These are phyloP conservation scores for Platanthera guangdongensis DNA, from an alignment of 106 monocot genomes.

Conservation along the genomic window DNA sequence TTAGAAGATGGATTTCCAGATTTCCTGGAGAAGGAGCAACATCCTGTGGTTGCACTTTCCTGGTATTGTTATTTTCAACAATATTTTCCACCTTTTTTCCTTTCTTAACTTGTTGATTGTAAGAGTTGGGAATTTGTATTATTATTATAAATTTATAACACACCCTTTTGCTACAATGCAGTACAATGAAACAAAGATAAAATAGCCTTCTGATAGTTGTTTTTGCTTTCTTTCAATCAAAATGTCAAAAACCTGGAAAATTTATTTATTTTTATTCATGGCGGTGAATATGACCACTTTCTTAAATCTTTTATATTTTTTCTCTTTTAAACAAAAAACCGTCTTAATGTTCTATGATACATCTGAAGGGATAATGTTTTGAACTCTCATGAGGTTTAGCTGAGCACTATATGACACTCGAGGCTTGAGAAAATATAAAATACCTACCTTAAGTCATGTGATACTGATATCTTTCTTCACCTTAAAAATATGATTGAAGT, in stretches of 20 bases:
- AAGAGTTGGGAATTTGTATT: no score
- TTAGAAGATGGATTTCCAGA: constrained; percentile 39
- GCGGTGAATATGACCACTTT: background rate
- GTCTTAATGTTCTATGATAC: background rate
- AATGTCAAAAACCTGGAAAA: background rate
- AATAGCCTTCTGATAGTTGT: background rate
- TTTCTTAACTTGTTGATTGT: no score
- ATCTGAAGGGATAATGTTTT: background rate
- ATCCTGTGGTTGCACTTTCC: constrained; percentile 75
- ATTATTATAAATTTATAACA: no score
- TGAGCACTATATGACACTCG: no score
- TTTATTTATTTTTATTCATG: background rate
- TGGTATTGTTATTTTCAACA: constrained; percentile 32
- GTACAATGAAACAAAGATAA: background rate
- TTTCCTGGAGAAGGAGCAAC: constrained; percentile 49
- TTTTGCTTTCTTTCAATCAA: background rate
- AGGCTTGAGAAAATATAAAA: no score
- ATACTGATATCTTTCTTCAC: no score
- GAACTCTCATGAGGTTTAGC: no score
- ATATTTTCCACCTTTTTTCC: background rate
- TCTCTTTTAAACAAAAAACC: background rate
- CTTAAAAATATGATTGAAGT: no score
- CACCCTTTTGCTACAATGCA: background rate
- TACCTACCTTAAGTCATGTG: no score
- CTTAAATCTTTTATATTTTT: background rate